A percentile compares a stretch with the other conserved stretches of the same genome.
Evolutionary conservation across 2,329 filamentous ascomycete species (phyloP).

Genomic region (Cordyceps militaris): DNA sequence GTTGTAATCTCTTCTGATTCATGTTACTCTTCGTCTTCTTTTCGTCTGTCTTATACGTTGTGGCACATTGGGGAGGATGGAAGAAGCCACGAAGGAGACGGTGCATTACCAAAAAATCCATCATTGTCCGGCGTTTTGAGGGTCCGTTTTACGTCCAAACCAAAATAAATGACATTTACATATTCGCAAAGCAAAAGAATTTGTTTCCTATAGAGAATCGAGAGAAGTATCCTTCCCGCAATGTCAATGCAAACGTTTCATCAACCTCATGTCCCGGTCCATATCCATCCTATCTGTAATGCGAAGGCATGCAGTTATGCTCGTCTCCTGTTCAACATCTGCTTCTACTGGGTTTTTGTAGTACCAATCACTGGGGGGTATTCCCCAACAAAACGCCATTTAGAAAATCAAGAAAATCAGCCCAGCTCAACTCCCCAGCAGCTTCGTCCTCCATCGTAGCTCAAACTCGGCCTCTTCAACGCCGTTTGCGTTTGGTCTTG

Average conservation of each 20-base stretch:
- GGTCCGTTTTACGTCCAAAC: background rate
- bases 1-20: background rate
- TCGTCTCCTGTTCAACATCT: background rate
- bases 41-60: background rate
- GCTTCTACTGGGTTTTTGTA: background rate
- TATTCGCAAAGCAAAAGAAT: background rate
- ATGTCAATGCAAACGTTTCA: background rate
- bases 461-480: background rate
- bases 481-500: background rate
- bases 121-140: conserved; percentile 15
- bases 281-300: background rate
- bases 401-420: background rate
- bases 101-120: background rate
- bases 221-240: background rate
- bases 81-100: conserved; percentile 2
- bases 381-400: background rate
- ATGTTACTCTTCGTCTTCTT: background rate
- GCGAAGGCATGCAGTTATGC: background rate
- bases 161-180: conserved; percentile 3
- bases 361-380: background rate
- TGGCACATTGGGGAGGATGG: background rate
- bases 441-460: too few relatives aligned
- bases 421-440: background rate
- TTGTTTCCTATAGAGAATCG: background rate
- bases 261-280: background rate